Percentiles rank a stretch among this genome's conserved stretches.
These are phyloP conservation scores for Mucor piriformis DNA, from an alignment of 371 early-diverging fungal species.

Conservation along the genomic window DNA sequence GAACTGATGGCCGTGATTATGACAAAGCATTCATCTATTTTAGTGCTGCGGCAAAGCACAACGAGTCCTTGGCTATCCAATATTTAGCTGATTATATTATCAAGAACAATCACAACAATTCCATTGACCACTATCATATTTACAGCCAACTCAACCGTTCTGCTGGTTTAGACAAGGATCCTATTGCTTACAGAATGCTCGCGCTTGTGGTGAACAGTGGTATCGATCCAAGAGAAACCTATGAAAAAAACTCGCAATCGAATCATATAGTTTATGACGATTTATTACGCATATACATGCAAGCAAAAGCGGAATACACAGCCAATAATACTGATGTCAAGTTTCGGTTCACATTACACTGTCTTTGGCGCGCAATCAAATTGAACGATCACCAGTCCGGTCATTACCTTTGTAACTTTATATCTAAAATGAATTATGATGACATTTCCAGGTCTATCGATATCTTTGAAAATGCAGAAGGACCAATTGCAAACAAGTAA, in stretches of 20 bases:
- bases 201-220: slow-evolving; percentile 12
- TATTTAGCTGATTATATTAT: slow-evolving; percentile 29
- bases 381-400: slow-evolving; percentile 23
- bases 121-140: slow-evolving; percentile 9
- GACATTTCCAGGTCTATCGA: slow-evolving; percentile 14
- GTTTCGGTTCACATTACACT: slow-evolving; percentile 17
- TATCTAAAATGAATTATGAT: slow-evolving; percentile 9
- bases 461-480: slow-evolving; percentile 12
- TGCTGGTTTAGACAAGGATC: slow-evolving; percentile 9
- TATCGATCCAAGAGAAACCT: background rate
- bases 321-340: slow-evolving; percentile 1
- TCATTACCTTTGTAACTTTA: slow-evolving; percentile 7
- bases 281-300: background rate
- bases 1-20: background rate
- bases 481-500: slow-evolving; percentile 19
- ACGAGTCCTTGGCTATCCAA: slow-evolving; percentile 18
- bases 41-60: slow-evolving; percentile 17
- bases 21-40: slow-evolving; percentile 22
- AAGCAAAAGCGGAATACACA: slow-evolving; percentile 2
- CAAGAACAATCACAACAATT: slow-evolving; percentile 1
- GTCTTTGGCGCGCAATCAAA: slow-evolving; percentile 23
- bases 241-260: background rate
- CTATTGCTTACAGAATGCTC: slow-evolving; percentile 22
- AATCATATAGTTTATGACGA: background rate
- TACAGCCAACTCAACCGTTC: slow-evolving; percentile 10